Conservation (phyloP, 495 filamentous ascomycete genomes). For the Trichoderma erinaceum region DNA sequence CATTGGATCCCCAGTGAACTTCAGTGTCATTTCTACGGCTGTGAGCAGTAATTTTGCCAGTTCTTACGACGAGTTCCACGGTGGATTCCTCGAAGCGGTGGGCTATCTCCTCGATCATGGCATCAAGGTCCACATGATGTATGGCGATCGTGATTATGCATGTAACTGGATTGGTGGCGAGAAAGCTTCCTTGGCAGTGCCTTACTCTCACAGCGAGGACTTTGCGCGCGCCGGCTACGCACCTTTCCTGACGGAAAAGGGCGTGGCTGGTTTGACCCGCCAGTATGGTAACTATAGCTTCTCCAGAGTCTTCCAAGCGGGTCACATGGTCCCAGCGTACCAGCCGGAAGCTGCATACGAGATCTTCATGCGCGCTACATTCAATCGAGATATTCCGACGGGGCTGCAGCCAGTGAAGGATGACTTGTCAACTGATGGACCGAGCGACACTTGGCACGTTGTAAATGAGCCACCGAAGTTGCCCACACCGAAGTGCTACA, state of each 20-base stretch:
- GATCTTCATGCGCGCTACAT: slow-evolving; percentile 54
- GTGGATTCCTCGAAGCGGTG: slow-evolving; percentile 42
- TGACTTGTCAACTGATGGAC: slow-evolving; percentile 23
- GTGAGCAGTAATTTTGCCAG: slow-evolving; percentile 48
- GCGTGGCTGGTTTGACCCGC: slow-evolving; percentile 57
- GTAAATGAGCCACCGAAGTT: slow-evolving; percentile 24
- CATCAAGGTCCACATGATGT: slow-evolving; percentile 63
- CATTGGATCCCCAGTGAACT: slow-evolving; percentile 41
- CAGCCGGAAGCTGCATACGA: slow-evolving; percentile 59
- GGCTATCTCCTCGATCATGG: slow-evolving; percentile 47
- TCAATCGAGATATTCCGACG: slow-evolving; percentile 48
- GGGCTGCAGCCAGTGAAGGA: slow-evolving; percentile 30
- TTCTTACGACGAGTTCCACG: slow-evolving; percentile 49
- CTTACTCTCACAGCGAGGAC: slow-evolving; percentile 28
- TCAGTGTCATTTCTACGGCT: slow-evolving; percentile 45
- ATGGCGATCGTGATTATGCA: slow-evolving; percentile 59
- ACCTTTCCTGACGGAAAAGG: slow-evolving; percentile 45
- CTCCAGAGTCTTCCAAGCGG: slow-evolving; percentile 61
- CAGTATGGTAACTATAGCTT: slow-evolving; percentile 67
- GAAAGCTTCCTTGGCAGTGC: slow-evolving; percentile 51
- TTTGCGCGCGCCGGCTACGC: slow-evolving; percentile 49
- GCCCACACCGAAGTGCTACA: slow-evolving; percentile 17
- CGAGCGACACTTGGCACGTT: slow-evolving; percentile 25
- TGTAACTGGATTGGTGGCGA: slow-evolving; percentile 66
- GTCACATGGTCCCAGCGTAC: slow-evolving; percentile 67